Evolutionary conservation across 2,329 filamentous ascomycete species (phyloP).

Genomic region (Mycosphaerelloides madeirae): DNA sequence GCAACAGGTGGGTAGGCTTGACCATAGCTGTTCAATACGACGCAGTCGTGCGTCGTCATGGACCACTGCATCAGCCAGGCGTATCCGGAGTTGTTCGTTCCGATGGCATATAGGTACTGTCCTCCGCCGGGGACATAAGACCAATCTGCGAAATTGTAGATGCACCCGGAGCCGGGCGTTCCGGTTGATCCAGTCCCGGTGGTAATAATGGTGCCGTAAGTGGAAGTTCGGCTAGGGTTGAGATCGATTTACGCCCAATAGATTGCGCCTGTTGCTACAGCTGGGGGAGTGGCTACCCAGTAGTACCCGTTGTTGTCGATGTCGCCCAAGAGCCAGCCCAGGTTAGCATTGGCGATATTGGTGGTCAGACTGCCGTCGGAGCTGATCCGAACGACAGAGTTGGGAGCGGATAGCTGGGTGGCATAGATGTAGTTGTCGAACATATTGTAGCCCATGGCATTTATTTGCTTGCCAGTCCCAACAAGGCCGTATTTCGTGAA

Average conservation of each 20-base stretch:
- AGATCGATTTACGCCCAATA: not conserved
- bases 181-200: no score
- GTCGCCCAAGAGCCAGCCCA: conserved; percentile 1
- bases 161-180: not conserved
- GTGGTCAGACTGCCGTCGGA: not conserved
- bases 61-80: not conserved
- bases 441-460: conserved; percentile 6
- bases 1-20: not conserved
- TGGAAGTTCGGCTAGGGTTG: not conserved
- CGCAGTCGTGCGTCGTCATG: conserved; percentile 1
- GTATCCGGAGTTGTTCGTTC: not conserved
- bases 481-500: not conserved
- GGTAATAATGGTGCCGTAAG: not conserved
- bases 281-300: not conserved
- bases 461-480: not conserved
- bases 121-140: conserved; percentile 3
- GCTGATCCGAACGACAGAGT: conserved; percentile 1
- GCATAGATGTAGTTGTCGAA: conserved; percentile 3
- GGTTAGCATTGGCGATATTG: not conserved
- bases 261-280: not conserved
- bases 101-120: conserved; percentile 2
- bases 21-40: not conserved
- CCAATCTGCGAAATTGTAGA: conserved; percentile 4
- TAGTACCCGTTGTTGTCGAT: conserved; percentile 4
- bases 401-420: not conserved